Evolutionary conservation across 1,139 yeast species (phyloP), one percentile per base, ranked within the genome.

Genomic region (Blastobotrys illinoisensis): DNA sequence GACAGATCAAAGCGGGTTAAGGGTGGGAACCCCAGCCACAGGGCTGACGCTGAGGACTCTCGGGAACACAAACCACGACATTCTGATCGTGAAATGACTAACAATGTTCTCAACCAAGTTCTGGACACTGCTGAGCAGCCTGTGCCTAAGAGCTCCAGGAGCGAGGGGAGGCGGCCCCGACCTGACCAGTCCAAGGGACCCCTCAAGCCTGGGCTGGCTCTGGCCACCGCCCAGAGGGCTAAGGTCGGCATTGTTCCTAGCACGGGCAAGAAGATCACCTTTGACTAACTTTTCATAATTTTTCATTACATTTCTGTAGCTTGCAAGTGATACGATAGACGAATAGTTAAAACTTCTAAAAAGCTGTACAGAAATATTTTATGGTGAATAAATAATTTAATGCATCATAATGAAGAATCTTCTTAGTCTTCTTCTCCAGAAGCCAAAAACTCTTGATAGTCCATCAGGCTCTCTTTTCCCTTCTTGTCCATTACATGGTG

Each of bases 181-280:
- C 40, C 46, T 24, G 32, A 28, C 50, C 6, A 47, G 26, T 13
- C 23, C 18, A 32, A 46, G 40, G 32, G 45, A 20, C 18, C 44
- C 3, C 2, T 13, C 40, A 85, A 85, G 60, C 89, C 98, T 6
- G 91, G 97, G 43, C 80, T 88, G 48, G 97, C 97, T 0, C 78
- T 93, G 64, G 95, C 97, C 3, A 76, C 78, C 16, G 97, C 98
- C 1, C 96, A 83, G 72, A 82, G 99, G 73, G 96, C 85, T 3
- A 86, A 89, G 67, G 89, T 89, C 20, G 93, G 96, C 4, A 88
- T 93, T 66, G 96, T 89, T 40, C 83, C 88, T 50, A 86, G 97
- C 0, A 77, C 85, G n/a, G 99, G 98, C 69, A 91, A 88, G 73
- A 93, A 90, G 71, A 78, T 79, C 52, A 86, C 83, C 5, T 91